Conservation (phyloP, 768 basidiomycete genomes). For the Hypholoma fasciculare region DNA sequence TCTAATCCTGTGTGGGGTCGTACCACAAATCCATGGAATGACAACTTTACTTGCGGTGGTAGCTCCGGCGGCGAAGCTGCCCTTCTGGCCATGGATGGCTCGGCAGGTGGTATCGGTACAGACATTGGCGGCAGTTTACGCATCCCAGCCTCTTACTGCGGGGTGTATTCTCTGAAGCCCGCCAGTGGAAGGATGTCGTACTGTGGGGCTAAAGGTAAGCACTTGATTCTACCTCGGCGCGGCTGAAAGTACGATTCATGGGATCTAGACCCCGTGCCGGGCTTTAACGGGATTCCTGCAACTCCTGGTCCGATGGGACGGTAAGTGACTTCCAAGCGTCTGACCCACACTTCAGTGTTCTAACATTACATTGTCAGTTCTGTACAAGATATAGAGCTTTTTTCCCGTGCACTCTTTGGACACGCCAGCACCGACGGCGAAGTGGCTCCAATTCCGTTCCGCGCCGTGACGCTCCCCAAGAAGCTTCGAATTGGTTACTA, state of each 20-base stretch:
- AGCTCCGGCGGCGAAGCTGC: slow-evolving; percentile 64
- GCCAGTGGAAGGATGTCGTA: slow-evolving; percentile 52
- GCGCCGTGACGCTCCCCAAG: slow-evolving; percentile 47
- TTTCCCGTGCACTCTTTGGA: slow-evolving; percentile 55
- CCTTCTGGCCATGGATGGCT: slow-evolving; percentile 76
- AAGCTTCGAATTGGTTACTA: slow-evolving; percentile 80
- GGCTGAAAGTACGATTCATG: not conserved
- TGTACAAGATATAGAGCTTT: slow-evolving; percentile 67
- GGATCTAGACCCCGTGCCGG: slow-evolving; percentile 51
- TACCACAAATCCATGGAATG: not conserved
- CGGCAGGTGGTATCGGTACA: slow-evolving; percentile 74
- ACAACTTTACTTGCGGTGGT: not conserved
- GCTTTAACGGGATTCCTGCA: slow-evolving; percentile 65
- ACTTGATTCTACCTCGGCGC: not conserved
- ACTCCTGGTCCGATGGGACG: slow-evolving; percentile 68
- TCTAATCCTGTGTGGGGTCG: not conserved
- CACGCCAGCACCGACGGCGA: slow-evolving; percentile 39
- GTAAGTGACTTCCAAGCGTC: slow-evolving; percentile 28
- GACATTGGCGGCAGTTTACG: slow-evolving; percentile 83
- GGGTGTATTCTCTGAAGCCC: slow-evolving; percentile 78
- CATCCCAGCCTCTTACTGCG: slow-evolving; percentile 79
- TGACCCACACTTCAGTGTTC: slow-evolving; percentile 5
- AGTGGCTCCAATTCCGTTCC: slow-evolving; percentile 60
- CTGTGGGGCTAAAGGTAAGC: slow-evolving; percentile 43
- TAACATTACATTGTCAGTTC: slow-evolving; percentile 38